Base-by-base conservation (phyloP, 257 asterid genomes). In the Solanum tarapatanum region DNA sequence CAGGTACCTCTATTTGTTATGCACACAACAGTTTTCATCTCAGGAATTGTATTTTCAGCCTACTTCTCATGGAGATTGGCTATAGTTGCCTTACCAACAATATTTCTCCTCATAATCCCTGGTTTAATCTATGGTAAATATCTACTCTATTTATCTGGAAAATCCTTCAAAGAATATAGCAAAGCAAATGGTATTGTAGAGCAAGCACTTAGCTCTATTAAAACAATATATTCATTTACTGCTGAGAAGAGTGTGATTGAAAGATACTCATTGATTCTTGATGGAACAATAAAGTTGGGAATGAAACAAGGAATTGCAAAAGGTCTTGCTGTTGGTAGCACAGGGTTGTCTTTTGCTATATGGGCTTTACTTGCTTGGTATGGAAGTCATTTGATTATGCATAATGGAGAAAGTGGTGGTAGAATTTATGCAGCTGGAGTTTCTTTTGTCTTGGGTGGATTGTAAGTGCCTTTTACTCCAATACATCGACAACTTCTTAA, bases 351-450 rank as follows among this genome's bases (percentile, higher is more conserved):
- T 2, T 96, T 96, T 37, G 98, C 99, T 0, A 96, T 96, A 45
- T 96, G 99, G 99, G 99, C 95, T 23, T 90, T 96, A 87, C 94
- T 96, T 64, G 96, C 99, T 79, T 96, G 99, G 99, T 96, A 96
- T 74, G 99, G 99, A 26, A 96, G 98, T 58, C 95, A 77, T 83
- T 89, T 96, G 55, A 72, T 96, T 23, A 95, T 96, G 94, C 91
- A 95, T 88, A 95, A 89, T 80, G 98, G 99, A 33, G 98, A 96
- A 82, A 95, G 91, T 83, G 99, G 99, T 0, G 99, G 99, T 23
- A 92, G 92, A 87, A 91, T 96, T 87, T 95, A 96, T 87, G 95
- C 98, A 2, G 92, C 99, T 16, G 98, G 93, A 0, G 88, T 96
- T 90, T 92, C 98, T 72, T 94, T 95, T 19, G 95, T 96, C 90